Conservation (phyloP, 169 alveolate genomes). For the Amoebophrya sp. region DNA sequence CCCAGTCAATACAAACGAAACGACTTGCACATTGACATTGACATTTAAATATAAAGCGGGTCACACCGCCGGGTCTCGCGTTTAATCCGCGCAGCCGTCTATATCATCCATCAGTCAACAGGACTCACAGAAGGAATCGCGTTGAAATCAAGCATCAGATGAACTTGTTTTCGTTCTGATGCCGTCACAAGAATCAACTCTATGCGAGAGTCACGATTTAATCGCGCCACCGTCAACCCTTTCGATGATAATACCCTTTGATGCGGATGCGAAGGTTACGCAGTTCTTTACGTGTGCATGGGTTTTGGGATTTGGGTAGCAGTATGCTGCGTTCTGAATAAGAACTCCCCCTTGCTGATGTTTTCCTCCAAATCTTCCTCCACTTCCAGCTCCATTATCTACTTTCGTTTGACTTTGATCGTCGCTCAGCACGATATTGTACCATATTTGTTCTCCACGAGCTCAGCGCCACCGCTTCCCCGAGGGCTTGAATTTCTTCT, state of each 20-base stretch:
- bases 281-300: not conserved
- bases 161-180: not conserved
- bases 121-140: no score
- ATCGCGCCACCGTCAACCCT: not conserved
- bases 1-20: no score
- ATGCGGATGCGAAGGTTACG: not conserved
- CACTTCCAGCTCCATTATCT: no score
- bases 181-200: not conserved
- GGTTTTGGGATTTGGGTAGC: not conserved
- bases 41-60: no score
- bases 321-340: not conserved
- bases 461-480: conserved; percentile 23
- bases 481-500: not conserved
- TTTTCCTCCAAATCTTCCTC: no score
- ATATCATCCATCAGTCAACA: no score
- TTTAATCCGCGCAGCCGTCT: no score
- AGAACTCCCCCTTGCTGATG: not conserved
- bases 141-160: not conserved
- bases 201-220: not conserved
- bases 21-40: no score
- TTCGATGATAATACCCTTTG: not conserved
- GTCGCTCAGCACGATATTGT: not conserved
- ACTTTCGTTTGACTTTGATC: no score
- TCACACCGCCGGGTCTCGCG: no score
- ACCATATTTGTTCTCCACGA: not conserved